Conservation (phyloP, 441 rosid genomes). For the Croton laevigatus region DNA sequence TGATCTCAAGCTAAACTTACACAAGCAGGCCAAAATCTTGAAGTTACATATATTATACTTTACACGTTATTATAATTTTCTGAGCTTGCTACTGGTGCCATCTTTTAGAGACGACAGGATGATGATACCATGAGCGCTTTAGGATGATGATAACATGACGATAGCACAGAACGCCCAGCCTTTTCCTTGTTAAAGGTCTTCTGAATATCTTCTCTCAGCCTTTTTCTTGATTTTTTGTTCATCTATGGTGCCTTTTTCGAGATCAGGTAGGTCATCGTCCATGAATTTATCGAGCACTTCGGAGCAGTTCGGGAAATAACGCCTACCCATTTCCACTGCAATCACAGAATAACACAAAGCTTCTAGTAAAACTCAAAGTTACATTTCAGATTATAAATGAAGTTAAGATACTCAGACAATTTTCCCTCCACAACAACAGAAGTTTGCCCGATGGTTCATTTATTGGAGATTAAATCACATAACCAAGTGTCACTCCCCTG, state of each 20-base stretch:
- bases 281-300: constrained; percentile 81
- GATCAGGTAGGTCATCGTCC: constrained; percentile 85
- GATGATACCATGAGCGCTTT: too few relatives aligned
- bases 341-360: constrained; percentile 17
- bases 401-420: too few relatives aligned
- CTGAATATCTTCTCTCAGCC: constrained; percentile 68
- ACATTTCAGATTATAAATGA: background rate
- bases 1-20: constrained; percentile 8
- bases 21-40: constrained; percentile 17
- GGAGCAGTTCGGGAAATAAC: constrained; percentile 76
- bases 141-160: constrained; percentile 63
- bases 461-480: background rate
- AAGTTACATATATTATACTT: background rate
- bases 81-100: constrained; percentile 24
- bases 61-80: constrained; percentile 29
- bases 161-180: constrained; percentile 51
- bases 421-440: too few relatives aligned
- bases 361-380: constrained; percentile 7
- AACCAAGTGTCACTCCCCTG: background rate
- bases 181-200: constrained; percentile 83
- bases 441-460: background rate
- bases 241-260: constrained; percentile 55
- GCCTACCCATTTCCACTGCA: constrained; percentile 82
- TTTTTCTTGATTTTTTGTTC: constrained; percentile 61
- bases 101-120: constrained; percentile 46